Percentiles rank a stretch among this genome's conserved stretches.
phyloP scores from a whole-genome alignment of 768 basidiomycete species.

The Russula emetica region DNA sequence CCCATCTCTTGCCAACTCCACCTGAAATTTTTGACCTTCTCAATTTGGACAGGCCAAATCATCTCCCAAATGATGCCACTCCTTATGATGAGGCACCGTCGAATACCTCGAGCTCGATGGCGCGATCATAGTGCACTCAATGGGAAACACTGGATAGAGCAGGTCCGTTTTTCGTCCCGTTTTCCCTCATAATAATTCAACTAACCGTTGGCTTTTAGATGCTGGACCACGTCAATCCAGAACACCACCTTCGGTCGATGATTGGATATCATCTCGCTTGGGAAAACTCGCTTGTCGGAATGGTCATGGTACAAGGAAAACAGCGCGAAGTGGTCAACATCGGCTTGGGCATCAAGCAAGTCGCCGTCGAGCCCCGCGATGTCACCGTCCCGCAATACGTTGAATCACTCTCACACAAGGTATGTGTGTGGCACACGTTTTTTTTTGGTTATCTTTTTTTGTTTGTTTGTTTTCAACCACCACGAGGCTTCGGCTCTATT shows the following conservation, averaged over 20 bases:
- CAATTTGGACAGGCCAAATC: slow-evolving; percentile 49
- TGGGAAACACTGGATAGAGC: slow-evolving; percentile 82
- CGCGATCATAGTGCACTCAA: slow-evolving; percentile 53
- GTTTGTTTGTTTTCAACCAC: not conserved
- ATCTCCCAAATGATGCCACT: slow-evolving; percentile 73
- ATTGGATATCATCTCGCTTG: slow-evolving; percentile 75
- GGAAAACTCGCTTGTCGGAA: slow-evolving; percentile 68
- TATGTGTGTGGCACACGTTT: slow-evolving; percentile 36
- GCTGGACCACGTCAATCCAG: slow-evolving; percentile 48
- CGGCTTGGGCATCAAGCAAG: slow-evolving; percentile 71
- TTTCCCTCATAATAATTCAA: slow-evolving; percentile 35
- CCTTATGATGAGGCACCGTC: slow-evolving; percentile 81
- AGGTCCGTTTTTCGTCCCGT: slow-evolving; percentile 41
- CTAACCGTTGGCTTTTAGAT: slow-evolving; percentile 45
- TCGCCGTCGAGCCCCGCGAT: slow-evolving; percentile 57
- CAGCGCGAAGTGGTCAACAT: slow-evolving; percentile 75
- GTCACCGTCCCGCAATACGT: slow-evolving; percentile 59
- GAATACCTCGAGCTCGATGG: slow-evolving; percentile 74
- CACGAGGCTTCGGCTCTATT: not conserved
- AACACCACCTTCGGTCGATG: slow-evolving; percentile 56
- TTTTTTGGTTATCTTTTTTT: too few relatives aligned
- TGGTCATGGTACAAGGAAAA: slow-evolving; percentile 80
- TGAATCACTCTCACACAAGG: slow-evolving; percentile 74
- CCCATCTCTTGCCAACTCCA: not conserved
- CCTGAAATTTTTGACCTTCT: slow-evolving; percentile 22